Conservation (phyloP, 148 eudicot species). For the Rhododendron mucronatum region DNA sequence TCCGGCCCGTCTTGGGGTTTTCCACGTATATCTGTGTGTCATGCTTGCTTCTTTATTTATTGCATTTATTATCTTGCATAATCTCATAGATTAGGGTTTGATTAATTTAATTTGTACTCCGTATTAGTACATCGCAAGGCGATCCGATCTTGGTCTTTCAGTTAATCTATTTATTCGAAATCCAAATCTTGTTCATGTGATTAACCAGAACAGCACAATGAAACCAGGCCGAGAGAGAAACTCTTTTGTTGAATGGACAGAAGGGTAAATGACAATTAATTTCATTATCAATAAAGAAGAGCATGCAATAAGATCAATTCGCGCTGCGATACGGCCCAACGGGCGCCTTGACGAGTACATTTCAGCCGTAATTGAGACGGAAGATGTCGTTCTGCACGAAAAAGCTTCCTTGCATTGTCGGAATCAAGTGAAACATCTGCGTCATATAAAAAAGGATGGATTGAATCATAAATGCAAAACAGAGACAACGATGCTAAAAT, state of each 20-base stretch:
- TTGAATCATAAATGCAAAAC: background rate
- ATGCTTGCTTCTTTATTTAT: too few relatives aligned
- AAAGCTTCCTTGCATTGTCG: constrained; percentile 54
- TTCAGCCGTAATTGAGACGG: constrained; percentile 76
- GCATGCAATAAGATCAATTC: background rate
- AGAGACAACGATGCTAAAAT: background rate
- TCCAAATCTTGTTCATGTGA: background rate
- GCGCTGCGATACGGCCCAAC: background rate
- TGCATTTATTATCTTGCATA: too few relatives aligned
- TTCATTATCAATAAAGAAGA: background rate
- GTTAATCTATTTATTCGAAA: background rate
- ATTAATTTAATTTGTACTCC: too few relatives aligned
- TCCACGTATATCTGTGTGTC: too few relatives aligned
- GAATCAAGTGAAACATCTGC: constrained; percentile 89
- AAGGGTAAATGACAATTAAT: background rate
- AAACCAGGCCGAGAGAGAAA: background rate
- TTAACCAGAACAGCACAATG: background rate
- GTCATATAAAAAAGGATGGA: background rate
- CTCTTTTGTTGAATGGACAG: background rate
- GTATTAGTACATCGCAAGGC: too few relatives aligned
- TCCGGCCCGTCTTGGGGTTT: too few relatives aligned
- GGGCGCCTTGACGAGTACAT: background rate
- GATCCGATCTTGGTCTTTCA: too few relatives aligned
- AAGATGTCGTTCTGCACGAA: constrained; percentile 78
- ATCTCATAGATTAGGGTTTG: too few relatives aligned